Conservation (phyloP, 2,329 filamentous ascomycete genomes). For the Nemania diffusa region DNA sequence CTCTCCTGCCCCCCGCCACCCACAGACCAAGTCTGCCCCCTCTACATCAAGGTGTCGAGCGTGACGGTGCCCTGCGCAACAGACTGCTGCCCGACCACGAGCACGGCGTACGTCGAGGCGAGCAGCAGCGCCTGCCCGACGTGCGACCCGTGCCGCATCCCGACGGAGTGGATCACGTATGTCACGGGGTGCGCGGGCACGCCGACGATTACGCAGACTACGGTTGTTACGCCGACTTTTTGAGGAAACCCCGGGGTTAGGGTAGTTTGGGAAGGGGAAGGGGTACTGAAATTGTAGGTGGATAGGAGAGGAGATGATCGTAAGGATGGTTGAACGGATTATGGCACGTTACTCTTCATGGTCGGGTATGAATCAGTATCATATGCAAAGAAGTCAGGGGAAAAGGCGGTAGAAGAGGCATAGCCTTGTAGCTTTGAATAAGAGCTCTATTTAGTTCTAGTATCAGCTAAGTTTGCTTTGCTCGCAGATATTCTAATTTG, state of each 20-base stretch:
- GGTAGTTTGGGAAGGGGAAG: background rate
- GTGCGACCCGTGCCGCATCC: slow-evolving; percentile 43
- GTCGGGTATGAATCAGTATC: background rate
- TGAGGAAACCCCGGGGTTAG: background rate
- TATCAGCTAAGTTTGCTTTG: slow-evolving; percentile 6
- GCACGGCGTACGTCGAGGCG: slow-evolving; percentile 40
- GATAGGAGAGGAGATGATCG: background rate
- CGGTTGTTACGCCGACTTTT: slow-evolving; percentile 39
- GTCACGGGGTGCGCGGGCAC: slow-evolving; percentile 44
- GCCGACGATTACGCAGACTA: slow-evolving; percentile 38
- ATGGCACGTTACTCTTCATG: background rate
- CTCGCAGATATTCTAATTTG: slow-evolving; percentile 15
- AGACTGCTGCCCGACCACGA: slow-evolving; percentile 53
- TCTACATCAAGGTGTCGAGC: slow-evolving; percentile 48
- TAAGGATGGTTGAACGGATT: background rate
- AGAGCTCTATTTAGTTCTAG: slow-evolving; percentile 35
- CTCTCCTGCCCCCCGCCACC: slow-evolving; percentile 37
- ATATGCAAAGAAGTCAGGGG: background rate
- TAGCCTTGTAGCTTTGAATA: slow-evolving; percentile 6
- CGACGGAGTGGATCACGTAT: slow-evolving; percentile 45
- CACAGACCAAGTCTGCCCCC: slow-evolving; percentile 46
- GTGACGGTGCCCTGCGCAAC: slow-evolving; percentile 51
- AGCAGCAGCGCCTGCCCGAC: slow-evolving; percentile 44
- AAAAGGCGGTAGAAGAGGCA: background rate
- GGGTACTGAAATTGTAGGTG: background rate